A percentile compares a stretch with the other conserved stretches of the same genome.
Evolutionary conservation across 148 eudicot genomes (phyloP).

Genomic region (Pouteria glomerata): DNA sequence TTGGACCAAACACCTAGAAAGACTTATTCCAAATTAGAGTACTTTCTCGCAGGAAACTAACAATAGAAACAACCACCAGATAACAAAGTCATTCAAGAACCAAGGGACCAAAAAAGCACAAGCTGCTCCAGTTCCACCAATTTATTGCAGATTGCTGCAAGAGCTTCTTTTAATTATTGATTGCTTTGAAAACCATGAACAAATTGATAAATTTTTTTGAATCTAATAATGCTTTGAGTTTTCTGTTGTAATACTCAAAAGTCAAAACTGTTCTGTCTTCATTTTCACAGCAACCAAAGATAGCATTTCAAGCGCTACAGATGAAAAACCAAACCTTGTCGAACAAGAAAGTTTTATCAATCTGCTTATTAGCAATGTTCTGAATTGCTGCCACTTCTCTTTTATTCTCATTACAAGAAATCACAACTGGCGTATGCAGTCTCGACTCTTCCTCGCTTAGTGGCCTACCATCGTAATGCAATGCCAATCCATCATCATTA

Average conservation of each 20-base stretch:
- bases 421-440: slow-evolving; percentile 71
- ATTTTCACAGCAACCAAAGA: background rate
- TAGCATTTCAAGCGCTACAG: background rate
- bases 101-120: background rate
- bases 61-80: background rate
- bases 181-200: background rate
- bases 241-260: background rate
- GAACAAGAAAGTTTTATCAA: slow-evolving; percentile 83
- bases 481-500: slow-evolving; percentile 3
- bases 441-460: slow-evolving; percentile 78
- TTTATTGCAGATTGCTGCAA: slow-evolving; percentile 6
- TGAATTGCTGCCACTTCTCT: slow-evolving; percentile 89
- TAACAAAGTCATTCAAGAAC: background rate
- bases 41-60: slow-evolving; percentile 3
- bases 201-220: background rate
- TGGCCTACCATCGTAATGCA: slow-evolving; percentile 48
- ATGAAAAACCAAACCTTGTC: slow-evolving; percentile 57
- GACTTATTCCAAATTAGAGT: slow-evolving; percentile 14
- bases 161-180: background rate
- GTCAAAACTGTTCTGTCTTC: background rate
- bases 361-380: slow-evolving; percentile 92
- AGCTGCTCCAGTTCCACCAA: too few relatives aligned
- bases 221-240: background rate
- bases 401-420: slow-evolving; percentile 75
- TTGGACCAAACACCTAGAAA: slow-evolving; percentile 85